phyloP scores from a whole-genome alignment of 1,139 yeast species.

The Candida neerlandica region DNA sequence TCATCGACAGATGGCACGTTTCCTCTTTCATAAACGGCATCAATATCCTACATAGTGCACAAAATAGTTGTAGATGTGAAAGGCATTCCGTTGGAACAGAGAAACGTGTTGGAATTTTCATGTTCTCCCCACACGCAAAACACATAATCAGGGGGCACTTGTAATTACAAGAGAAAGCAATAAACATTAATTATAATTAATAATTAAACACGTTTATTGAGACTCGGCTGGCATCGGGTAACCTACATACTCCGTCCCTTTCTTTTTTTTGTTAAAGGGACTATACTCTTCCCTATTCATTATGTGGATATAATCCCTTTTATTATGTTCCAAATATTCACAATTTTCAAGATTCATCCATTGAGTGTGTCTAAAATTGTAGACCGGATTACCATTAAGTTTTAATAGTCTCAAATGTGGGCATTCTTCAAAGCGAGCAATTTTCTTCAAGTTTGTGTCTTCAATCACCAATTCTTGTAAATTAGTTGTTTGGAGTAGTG shows the following conservation, averaged over 20 bases:
- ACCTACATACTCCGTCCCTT: background rate
- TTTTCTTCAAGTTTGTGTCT: background rate
- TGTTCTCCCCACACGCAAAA: no score
- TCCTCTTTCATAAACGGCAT: background rate
- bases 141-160: background rate
- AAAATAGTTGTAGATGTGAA: background rate
- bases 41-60: background rate
- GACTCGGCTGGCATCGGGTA: background rate
- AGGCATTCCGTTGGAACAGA: background rate
- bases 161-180: background rate
- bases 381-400: background rate
- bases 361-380: background rate
- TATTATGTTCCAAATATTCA: background rate
- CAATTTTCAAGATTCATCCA: background rate
- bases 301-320: background rate
- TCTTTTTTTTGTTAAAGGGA: background rate
- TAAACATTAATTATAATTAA: background rate
- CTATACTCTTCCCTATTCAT: background rate
- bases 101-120: constrained; percentile 1
- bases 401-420: background rate
- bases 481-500: background rate
- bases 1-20: background rate
- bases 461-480: background rate
- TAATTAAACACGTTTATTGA: background rate
- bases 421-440: background rate